A percentile compares a stretch with the other conserved stretches of the same genome.
Conservation (phyloP, 164 flowering plant genomes). For the Vitis rupestris region DNA sequence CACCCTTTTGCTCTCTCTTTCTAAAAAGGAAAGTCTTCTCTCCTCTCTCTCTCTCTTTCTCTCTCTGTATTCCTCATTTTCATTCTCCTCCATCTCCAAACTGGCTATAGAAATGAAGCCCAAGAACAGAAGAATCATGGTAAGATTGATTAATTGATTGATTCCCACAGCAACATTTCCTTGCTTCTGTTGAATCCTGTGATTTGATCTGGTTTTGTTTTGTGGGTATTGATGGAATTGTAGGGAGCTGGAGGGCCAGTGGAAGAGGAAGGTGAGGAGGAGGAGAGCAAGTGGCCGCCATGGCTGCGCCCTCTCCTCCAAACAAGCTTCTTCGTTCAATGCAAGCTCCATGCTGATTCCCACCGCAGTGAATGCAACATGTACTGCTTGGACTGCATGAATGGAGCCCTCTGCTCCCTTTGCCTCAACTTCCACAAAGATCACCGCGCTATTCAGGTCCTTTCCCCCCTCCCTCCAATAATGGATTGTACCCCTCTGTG, state of each 20-base stretch:
- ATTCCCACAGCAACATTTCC: not conserved
- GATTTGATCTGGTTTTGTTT: not conserved
- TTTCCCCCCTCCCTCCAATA: not conserved
- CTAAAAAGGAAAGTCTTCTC: too few species aligned
- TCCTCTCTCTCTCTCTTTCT: slow-evolving; percentile 7
- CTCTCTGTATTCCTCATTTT: not conserved
- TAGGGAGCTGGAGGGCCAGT: slow-evolving; percentile 28
- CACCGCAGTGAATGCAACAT: slow-evolving; percentile 55
- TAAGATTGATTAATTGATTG: not conserved
- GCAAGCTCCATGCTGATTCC: slow-evolving; percentile 44
- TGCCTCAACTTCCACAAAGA: slow-evolving; percentile 40
- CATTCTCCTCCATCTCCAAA: not conserved
- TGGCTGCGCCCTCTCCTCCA: slow-evolving; percentile 45
- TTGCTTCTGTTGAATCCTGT: not conserved
- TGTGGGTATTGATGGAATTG: not conserved
- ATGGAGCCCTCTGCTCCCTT: slow-evolving; percentile 49
- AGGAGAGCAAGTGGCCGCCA: slow-evolving; percentile 39
- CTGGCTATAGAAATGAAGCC: slow-evolving; percentile 17
- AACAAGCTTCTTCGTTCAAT: slow-evolving; percentile 45
- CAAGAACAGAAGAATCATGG: slow-evolving; percentile 31
- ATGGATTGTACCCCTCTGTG: not conserved
- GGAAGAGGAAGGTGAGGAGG: slow-evolving; percentile 1
- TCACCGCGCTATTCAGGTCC: slow-evolving; percentile 50
- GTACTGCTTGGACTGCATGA: slow-evolving; percentile 55
- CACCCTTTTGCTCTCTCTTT: too few species aligned